A percentile compares a stretch with the other conserved stretches of the same genome.
Evolutionary conservation across 345 rosid genomes (phyloP).

Genomic region (Bretschneidera sinensis): DNA sequence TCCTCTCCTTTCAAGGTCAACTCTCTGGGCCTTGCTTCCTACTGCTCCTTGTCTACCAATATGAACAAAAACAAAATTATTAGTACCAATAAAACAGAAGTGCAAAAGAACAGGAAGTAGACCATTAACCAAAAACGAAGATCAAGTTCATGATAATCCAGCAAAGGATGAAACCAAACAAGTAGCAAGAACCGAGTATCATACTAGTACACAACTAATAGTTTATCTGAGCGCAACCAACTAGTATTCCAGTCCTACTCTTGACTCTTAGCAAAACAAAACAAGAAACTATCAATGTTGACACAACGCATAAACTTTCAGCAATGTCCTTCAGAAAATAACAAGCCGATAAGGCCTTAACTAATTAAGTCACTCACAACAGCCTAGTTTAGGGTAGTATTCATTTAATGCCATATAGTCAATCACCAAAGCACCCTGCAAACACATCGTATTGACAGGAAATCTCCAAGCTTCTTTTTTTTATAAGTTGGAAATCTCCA

Average conservation of each 20-base stretch:
- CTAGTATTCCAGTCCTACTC: too few species aligned
- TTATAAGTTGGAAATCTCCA: not conserved
- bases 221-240: too few species aligned
- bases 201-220: not conserved
- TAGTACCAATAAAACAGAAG: not conserved
- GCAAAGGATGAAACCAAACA: not conserved
- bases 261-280: too few species aligned
- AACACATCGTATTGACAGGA: too few species aligned
- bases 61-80: not conserved
- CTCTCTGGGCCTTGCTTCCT: constrained; percentile 70
- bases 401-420: not conserved
- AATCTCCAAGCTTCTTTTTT: too few species aligned
- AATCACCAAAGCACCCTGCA: not conserved
- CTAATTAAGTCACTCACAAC: not conserved
- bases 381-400: not conserved
- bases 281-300: not conserved
- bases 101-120: constrained; percentile 5
- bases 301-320: not conserved
- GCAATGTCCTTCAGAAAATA: too few species aligned
- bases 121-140: too few species aligned
- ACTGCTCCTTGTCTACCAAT: constrained; percentile 65
- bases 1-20: constrained; percentile 68
- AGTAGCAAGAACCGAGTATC: not conserved
- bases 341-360: too few species aligned
- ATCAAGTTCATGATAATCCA: not conserved